Conservation (phyloP, 352 stramenopile genomes). For the Stramenopiles sp. region DNA sequence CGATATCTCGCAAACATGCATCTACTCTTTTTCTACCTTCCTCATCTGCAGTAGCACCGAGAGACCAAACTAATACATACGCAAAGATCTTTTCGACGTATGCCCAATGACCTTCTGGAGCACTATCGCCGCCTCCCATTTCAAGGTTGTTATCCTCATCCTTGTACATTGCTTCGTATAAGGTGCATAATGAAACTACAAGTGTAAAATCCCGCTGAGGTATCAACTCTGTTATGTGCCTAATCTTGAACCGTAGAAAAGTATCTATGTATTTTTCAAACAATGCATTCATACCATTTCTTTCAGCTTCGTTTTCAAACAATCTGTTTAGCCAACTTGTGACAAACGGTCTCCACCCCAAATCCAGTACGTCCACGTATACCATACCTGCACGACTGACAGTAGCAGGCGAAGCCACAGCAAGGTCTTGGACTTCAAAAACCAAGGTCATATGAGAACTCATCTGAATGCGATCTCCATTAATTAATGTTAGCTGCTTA, state of each 20-base stretch:
- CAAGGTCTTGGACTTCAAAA: slow-evolving; percentile 83
- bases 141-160: slow-evolving; percentile 56
- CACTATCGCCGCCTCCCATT: slow-evolving; percentile 38
- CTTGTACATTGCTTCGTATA: slow-evolving; percentile 47
- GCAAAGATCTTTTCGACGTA: slow-evolving; percentile 51
- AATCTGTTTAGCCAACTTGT: slow-evolving; percentile 60
- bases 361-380: slow-evolving; percentile 77
- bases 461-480: slow-evolving; percentile 80
- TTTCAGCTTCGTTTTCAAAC: slow-evolving; percentile 27
- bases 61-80: slow-evolving; percentile 70
- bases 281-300: slow-evolving; percentile 35
- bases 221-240: slow-evolving; percentile 49
- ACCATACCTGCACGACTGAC: slow-evolving; percentile 81
- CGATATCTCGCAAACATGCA: slow-evolving; percentile 23
- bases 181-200: slow-evolving; percentile 65
- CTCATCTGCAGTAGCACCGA: slow-evolving; percentile 65
- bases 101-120: slow-evolving; percentile 48
- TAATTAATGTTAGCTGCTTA: slow-evolving; percentile 79
- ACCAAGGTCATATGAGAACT: slow-evolving; percentile 87
- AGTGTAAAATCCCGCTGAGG: slow-evolving; percentile 31
- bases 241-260: slow-evolving; percentile 51
- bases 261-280: slow-evolving; percentile 63
- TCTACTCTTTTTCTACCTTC: slow-evolving; percentile 46
- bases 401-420: slow-evolving; percentile 71
- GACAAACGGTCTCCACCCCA: slow-evolving; percentile 67